A percentile compares a stretch with the other conserved stretches of the same genome.
Evolutionary conservation across 805 yeast species (phyloP).

Genomic region (Tetrapisispora pingtungensis): DNA sequence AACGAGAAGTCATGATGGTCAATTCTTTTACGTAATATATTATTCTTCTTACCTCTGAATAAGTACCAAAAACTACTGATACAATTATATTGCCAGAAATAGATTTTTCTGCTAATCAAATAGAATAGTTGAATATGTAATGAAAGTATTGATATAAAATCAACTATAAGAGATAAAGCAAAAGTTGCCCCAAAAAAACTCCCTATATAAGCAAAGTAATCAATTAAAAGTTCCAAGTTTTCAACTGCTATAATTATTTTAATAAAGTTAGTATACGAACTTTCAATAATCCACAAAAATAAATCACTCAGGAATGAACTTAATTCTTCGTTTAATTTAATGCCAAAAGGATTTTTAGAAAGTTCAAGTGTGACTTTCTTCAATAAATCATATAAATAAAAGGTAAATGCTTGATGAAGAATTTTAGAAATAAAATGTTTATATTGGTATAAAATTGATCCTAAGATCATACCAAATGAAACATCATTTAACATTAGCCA

Average conservation of each 20-base stretch:
- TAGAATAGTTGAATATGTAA: slow-evolving; percentile 72
- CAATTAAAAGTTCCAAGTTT: slow-evolving; percentile 24
- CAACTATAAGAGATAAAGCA: slow-evolving; percentile 55
- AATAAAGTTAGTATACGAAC: slow-evolving; percentile 39
- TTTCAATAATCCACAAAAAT: slow-evolving; percentile 71
- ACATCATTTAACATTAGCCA: slow-evolving; percentile 85
- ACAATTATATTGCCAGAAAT: slow-evolving; percentile 60
- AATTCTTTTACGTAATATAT: slow-evolving; percentile 72
- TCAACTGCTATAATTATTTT: slow-evolving; percentile 13
- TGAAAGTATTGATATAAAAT: slow-evolving; percentile 50
- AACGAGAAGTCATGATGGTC: slow-evolving; percentile 78
- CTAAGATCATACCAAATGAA: slow-evolving; percentile 57
- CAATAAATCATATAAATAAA: slow-evolving; percentile 33
- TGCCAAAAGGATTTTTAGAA: slow-evolving; percentile 86
- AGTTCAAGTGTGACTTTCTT: slow-evolving; percentile 54
- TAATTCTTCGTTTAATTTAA: slow-evolving; percentile 79
- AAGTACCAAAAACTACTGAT: slow-evolving; percentile 68
- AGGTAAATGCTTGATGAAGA: slow-evolving; percentile 19
- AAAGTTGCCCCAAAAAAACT: slow-evolving; percentile 59
- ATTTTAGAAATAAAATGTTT: slow-evolving; percentile 30
- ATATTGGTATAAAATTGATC: slow-evolving; percentile 37
- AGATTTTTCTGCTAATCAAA: slow-evolving; percentile 67
- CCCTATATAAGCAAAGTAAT: slow-evolving; percentile 31
- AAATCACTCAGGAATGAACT: slow-evolving; percentile 80
- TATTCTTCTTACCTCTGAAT: slow-evolving; percentile 82